Conservation (phyloP, 352 stramenopile genomes). For the Halophytophthora batemanensis region DNA sequence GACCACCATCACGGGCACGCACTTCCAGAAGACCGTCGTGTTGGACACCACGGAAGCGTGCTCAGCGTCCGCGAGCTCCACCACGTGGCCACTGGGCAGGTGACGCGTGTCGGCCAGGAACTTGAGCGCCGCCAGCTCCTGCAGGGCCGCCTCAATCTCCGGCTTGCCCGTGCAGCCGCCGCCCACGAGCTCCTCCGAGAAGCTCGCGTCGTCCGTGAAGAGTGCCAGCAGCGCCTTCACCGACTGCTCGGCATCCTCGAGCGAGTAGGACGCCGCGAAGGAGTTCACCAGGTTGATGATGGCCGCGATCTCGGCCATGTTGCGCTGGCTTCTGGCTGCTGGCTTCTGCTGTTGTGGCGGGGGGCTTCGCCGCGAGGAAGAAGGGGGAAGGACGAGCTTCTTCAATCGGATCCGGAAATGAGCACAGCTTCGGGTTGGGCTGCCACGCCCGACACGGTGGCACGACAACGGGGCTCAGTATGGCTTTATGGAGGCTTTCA, state of each 20-base stretch:
- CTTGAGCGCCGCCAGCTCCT: slow-evolving; percentile 69
- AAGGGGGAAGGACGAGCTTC: too few species aligned
- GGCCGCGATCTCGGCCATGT: slow-evolving; percentile 66
- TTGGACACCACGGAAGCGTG: slow-evolving; percentile 57
- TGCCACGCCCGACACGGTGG: too few species aligned
- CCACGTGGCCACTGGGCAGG: slow-evolving; percentile 77
- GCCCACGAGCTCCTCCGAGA: slow-evolving; percentile 77
- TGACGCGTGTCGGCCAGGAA: slow-evolving; percentile 82
- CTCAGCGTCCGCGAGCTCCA: slow-evolving; percentile 53
- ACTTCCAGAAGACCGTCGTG: slow-evolving; percentile 85
- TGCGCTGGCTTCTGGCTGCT: not conserved
- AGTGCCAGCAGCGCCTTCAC: slow-evolving; percentile 62
- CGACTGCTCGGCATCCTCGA: slow-evolving; percentile 72
- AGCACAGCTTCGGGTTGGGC: too few species aligned
- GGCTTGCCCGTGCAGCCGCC: slow-evolving; percentile 48
- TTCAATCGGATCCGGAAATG: too few species aligned
- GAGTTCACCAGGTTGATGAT: slow-evolving; percentile 87
- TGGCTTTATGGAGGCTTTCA: too few species aligned
- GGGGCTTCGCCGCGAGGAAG: too few species aligned
- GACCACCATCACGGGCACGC: slow-evolving; percentile 79
- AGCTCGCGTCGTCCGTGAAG: slow-evolving; percentile 71
- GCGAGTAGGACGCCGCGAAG: slow-evolving; percentile 76
- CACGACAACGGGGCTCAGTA: too few species aligned
- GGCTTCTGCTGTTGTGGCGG: not conserved
- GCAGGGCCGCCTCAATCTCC: slow-evolving; percentile 71